phyloP scores from a whole-genome alignment of 441 rosid species.

The Melastoma candidum region DNA sequence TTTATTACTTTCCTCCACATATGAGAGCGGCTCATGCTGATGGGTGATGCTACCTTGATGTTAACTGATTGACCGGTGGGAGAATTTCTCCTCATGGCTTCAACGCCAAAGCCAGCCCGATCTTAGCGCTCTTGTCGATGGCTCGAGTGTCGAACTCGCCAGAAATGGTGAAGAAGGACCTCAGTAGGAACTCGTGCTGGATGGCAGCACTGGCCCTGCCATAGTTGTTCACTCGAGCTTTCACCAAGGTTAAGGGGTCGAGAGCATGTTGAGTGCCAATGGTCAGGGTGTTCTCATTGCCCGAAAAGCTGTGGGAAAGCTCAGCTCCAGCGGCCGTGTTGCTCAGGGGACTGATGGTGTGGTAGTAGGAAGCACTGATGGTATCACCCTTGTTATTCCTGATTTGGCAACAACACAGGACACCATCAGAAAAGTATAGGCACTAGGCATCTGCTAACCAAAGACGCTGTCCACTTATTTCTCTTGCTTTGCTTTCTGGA shows the following conservation, averaged over 20 bases:
- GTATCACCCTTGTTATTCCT: slow-evolving; percentile 22
- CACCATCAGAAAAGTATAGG: no score
- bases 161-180: slow-evolving; percentile 17
- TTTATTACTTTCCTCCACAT: no score
- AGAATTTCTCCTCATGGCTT: slow-evolving; percentile 6
- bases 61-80: no score
- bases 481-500: no score
- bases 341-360: slow-evolving; percentile 11
- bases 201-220: slow-evolving; percentile 21
- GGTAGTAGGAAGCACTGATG: slow-evolving; percentile 17
- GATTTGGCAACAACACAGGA: neutral
- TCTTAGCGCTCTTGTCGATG: slow-evolving; percentile 13
- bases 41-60: no score
- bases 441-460: no score
- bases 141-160: slow-evolving; percentile 18
- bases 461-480: no score
- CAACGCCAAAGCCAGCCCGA: slow-evolving; percentile 21
- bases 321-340: slow-evolving; percentile 19
- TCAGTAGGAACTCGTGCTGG: slow-evolving; percentile 16
- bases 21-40: no score
- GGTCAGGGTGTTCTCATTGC: slow-evolving; percentile 16
- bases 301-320: slow-evolving; percentile 17
- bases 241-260: slow-evolving; percentile 18
- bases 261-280: slow-evolving; percentile 15
- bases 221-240: slow-evolving; percentile 16